Percentiles rank a stretch among this genome's conserved stretches.
Conservation (phyloP, 495 filamentous ascomycete species). For the Penicillium antarcticum region DNA sequence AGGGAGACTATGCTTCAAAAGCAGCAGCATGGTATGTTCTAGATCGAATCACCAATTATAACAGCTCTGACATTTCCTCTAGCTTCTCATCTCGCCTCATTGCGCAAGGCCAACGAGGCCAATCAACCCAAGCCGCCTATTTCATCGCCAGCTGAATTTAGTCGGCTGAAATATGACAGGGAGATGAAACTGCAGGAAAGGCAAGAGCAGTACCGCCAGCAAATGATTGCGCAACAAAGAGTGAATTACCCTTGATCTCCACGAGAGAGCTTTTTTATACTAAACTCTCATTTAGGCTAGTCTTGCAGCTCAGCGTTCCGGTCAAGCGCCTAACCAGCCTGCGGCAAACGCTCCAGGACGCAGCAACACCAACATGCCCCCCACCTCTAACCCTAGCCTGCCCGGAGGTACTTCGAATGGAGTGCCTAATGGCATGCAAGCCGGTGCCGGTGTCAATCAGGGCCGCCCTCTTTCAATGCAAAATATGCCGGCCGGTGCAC, state of each 20-base stretch:
- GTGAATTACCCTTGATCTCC: conserved; percentile 34
- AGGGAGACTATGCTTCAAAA: conserved; percentile 81
- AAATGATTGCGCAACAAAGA: conserved; percentile 57
- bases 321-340: conserved; percentile 42
- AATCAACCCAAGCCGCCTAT: conserved; percentile 57
- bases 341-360: conserved; percentile 40
- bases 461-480: conserved; percentile 38
- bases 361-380: conserved; percentile 37
- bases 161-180: conserved; percentile 78
- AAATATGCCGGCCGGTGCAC: conserved; percentile 32
- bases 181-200: conserved; percentile 75
- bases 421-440: conserved; percentile 36
- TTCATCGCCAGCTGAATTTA: conserved; percentile 83
- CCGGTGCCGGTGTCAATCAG: conserved; percentile 36
- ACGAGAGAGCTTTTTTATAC: conserved; percentile 15
- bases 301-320: conserved; percentile 40
- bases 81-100: conserved; percentile 63
- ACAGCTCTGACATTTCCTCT: conserved; percentile 13
- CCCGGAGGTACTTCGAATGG: conserved; percentile 32
- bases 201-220: conserved; percentile 64
- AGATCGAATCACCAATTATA: background rate
- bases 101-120: conserved; percentile 67
- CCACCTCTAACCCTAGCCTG: conserved; percentile 31
- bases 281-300: conserved; percentile 23
- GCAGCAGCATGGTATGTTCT: conserved; percentile 66